Base-by-base conservation (phyloP, 108 stramenopile species). In the Bacterosira constricta region DNA sequence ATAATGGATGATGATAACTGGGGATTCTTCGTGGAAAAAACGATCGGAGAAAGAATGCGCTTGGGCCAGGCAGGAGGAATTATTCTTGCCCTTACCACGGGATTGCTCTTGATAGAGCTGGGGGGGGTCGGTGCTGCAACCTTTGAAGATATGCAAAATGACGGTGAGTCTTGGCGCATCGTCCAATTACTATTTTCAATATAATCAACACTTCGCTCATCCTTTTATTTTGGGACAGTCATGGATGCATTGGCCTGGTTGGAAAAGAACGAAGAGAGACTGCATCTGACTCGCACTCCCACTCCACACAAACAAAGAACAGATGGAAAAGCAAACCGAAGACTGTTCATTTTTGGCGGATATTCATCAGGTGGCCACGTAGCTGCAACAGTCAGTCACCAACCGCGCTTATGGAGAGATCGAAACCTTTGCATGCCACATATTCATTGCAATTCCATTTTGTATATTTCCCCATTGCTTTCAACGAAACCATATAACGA, bases 301-400 rank as follows among this genome's bases (percentile, higher is more conserved):
- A 51, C 44, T 20, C n/a, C n/a, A n/a, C n/a, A n/a, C n/a, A n/a
- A n/a, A n/a, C n/a, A n/a, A n/a, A n/a, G n/a, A n/a, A 4, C 3
- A 27, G 18, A 1, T 2, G n/a, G 12, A 21, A 61, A 17, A 39
- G 23, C 17, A 37, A 59, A 27, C 20, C 67, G 54, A 42, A 54
- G 21, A 17, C 52, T 39, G 20, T 51, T 86, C 25, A 44, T 86
- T 6, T 83, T 89, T 76, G 88, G 88, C 29, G 88, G 88, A 36
- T 89, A 89, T 38, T 75, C 73, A 13, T 86, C 85, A 0, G 88
- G 88, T 0, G 89, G 84, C 15, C 89, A 90, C 63, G 86, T 90
- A 17, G 86, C 86, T 0, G 83, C 83, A 23, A 79, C 77, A 9
- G 56, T 79, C 11, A 52, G 73, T 45, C 84, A 85, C 45, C 50